Evolutionary conservation across 306 rosid species (phyloP).

Genomic region (Cicer bijugum): DNA sequence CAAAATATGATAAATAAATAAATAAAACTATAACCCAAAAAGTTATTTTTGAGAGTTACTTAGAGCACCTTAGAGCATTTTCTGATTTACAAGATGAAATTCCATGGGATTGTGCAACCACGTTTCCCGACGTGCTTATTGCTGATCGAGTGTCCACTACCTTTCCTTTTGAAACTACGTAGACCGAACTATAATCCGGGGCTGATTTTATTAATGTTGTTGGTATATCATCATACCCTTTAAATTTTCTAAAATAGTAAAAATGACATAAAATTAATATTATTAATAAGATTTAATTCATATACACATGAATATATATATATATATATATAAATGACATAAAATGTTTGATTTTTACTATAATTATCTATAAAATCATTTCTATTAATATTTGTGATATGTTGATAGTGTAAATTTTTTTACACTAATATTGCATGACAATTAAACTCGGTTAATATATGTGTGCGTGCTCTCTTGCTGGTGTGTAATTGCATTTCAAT

Average conservation of each 20-base stretch:
- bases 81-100: constrained; percentile 49
- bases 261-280: too few species aligned
- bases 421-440: too few species aligned
- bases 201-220: constrained; percentile 60
- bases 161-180: constrained; percentile 81
- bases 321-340: too few species aligned
- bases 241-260: constrained; percentile 60
- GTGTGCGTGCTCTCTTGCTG: too few species aligned
- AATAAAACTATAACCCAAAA: neutral
- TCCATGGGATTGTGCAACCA: constrained; percentile 43
- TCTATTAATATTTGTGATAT: too few species aligned
- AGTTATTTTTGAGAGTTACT: neutral
- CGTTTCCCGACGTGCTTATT: constrained; percentile 54
- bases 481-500: too few species aligned
- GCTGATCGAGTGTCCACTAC: constrained; percentile 62
- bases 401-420: too few species aligned
- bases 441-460: too few species aligned
- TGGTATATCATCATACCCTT: constrained; percentile 59
- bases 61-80: constrained; percentile 50
- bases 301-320: too few species aligned
- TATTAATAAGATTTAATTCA: too few species aligned
- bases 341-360: too few species aligned
- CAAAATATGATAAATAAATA: constrained; percentile 4
- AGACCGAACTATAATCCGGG: constrained; percentile 74
- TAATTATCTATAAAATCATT: too few species aligned